Percentiles rank a stretch among this genome's conserved stretches.
These are phyloP conservation scores for Paxillus ammoniavirescens DNA, from an alignment of 768 basidiomycete species.

Conservation along the genomic window DNA sequence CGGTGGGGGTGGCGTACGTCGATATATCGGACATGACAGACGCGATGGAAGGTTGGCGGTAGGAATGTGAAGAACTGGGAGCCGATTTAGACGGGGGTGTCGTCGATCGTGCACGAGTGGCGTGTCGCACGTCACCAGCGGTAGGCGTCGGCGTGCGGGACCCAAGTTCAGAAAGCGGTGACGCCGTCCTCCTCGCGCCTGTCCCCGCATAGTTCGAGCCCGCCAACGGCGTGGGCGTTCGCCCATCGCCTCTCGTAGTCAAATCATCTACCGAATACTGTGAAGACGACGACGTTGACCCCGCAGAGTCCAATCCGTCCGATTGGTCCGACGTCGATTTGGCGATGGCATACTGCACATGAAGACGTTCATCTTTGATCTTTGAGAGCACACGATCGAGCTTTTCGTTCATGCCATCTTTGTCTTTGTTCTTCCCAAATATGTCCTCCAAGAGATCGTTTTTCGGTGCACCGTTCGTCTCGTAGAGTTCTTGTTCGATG, in stretches of 20 bases:
- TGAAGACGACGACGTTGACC: conserved; percentile 42
- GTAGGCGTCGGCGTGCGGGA: conserved; percentile 32
- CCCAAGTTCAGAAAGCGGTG: conserved; percentile 17
- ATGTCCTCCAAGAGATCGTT: conserved; percentile 71
- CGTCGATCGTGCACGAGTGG: conserved; percentile 22
- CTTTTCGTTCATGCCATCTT: conserved; percentile 64
- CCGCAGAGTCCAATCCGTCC: conserved; percentile 27
- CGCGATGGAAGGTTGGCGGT: conserved; percentile 69
- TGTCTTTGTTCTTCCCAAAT: conserved; percentile 54
- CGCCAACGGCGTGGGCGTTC: conserved; percentile 31
- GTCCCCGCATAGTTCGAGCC: neutral
- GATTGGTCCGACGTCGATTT: conserved; percentile 9
- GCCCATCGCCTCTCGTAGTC: conserved; percentile 11
- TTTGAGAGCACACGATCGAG: conserved; percentile 73
- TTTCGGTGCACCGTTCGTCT: conserved; percentile 39
- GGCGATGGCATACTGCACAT: conserved; percentile 23
- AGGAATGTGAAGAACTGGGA: conserved; percentile 26
- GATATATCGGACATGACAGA: conserved; percentile 70
- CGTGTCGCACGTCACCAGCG: conserved; percentile 1
- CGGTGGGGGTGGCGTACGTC: conserved; percentile 44
- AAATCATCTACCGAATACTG: conserved; percentile 56
- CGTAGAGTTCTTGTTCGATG: conserved; percentile 85
- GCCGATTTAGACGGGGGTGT: conserved; percentile 26
- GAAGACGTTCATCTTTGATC: conserved; percentile 63
- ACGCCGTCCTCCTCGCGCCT: conserved; percentile 19